These are phyloP conservation scores for Globisporangium nodosum DNA, from an alignment of 352 stramenopile genomes.

Conservation along the genomic window DNA sequence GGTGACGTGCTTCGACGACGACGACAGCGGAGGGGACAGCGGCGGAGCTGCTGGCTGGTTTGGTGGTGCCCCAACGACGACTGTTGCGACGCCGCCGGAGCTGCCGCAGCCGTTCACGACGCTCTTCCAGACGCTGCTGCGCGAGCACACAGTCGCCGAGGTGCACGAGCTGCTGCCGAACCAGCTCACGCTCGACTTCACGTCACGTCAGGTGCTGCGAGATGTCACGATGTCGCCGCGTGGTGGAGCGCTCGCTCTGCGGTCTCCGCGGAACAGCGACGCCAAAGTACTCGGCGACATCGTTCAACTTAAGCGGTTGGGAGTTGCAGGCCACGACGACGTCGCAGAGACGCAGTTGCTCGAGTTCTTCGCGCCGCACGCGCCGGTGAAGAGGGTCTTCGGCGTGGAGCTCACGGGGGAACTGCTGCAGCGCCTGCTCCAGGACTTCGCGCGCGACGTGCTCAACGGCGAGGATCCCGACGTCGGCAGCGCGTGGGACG, in stretches of 20 bases:
- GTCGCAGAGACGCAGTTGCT: constrained; percentile 3
- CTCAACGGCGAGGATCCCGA: constrained; percentile 33
- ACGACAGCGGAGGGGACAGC: neutral
- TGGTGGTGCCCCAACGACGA: neutral
- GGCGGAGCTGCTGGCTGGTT: neutral
- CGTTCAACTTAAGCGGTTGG: constrained; percentile 31
- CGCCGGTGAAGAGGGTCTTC: constrained; percentile 60
- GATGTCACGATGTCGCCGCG: constrained; percentile 3
- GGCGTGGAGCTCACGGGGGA: constrained; percentile 53
- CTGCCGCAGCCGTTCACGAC: constrained; percentile 32
- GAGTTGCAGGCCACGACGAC: constrained; percentile 12
- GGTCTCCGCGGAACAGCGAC: neutral
- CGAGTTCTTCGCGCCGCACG: constrained; percentile 26
- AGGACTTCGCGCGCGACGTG: constrained; percentile 22
- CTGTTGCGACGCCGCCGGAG: constrained; percentile 2
- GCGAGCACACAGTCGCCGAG: constrained; percentile 40
- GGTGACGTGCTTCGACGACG: constrained; percentile 30
- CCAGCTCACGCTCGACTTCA: constrained; percentile 49
- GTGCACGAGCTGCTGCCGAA: constrained; percentile 57
- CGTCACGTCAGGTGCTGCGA: constrained; percentile 16
- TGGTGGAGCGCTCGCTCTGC: constrained; percentile 1
- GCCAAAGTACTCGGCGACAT: constrained; percentile 20
- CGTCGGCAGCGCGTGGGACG: constrained; percentile 60
- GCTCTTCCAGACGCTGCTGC: constrained; percentile 36
- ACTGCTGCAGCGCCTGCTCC: constrained; percentile 37